Base-by-base conservation (phyloP, 139 green algal species). In the Trebouxia sp. region DNA sequence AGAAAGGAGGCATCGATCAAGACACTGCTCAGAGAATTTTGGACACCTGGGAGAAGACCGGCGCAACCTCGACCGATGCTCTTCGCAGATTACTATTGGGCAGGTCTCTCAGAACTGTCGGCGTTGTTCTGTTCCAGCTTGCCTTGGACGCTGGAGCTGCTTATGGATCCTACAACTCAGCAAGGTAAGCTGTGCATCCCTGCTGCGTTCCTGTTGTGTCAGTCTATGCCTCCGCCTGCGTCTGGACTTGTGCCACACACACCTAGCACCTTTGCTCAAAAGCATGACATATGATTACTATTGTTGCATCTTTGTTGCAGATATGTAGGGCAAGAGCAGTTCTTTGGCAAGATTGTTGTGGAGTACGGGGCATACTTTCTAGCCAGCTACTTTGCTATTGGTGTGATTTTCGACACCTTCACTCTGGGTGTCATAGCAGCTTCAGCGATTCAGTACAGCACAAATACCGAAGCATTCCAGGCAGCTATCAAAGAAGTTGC, bases 361-460 rank as follows among this genome's bases (percentile, higher is more conserved):
- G 77, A 90, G 55, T 87, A 84, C 1, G 41, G 82, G 1, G 85
- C 85, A 0, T 89, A 84, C 62, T 76, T 85, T 47, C 39, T 89
- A 37, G 78, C 65, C 26, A 67, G 74, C 8, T 90, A 89, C 55
- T 84, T 84, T 69, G 80, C 66, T 42, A 55, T 77, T 38, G 38
- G 50, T 51, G 85, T 84, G 5, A 20, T 91, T 4, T 85, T 91
- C 22, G 87, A 91, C 53, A 50, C 88, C 3, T 91, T 91, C 65
- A 89, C 83, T 39, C 70, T 91, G 26, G 85, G 86, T 28, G 79
- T 81, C 3, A 42, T 89, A 37, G 28, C 77, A 42, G 39, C 75
- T 12, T 65, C 85, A 11, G 76, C 55, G n/a, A 43, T 83, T n/a
- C 75, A 90, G 32, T 91, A 88, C 79, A 83, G 80, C 78, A 82